phyloP scores from a whole-genome alignment of 805 yeast species.

The Yamadazyma paraphyllophila region DNA sequence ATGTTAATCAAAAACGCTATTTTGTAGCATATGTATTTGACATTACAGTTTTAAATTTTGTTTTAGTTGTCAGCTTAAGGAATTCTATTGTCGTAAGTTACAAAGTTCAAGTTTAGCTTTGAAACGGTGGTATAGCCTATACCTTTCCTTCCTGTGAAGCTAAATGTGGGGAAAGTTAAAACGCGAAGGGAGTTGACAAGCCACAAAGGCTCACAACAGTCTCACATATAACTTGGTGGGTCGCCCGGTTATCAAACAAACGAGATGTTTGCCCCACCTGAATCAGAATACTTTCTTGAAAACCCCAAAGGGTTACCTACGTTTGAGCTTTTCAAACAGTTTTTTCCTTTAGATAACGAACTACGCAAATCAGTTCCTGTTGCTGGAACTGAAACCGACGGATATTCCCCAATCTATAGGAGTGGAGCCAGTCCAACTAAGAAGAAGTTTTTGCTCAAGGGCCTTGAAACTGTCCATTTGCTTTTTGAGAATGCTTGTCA shows the following conservation, averaged over 20 bases:
- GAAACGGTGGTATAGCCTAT: too few relatives aligned
- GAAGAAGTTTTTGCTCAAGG: conserved; percentile 29
- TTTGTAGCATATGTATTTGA: too few relatives aligned
- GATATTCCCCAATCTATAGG: conserved; percentile 31
- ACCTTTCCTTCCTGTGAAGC: too few relatives aligned
- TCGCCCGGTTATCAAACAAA: not conserved
- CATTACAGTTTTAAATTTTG: too few relatives aligned
- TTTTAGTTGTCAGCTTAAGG: too few relatives aligned
- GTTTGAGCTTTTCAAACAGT: conserved; percentile 8
- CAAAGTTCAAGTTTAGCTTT: too few relatives aligned
- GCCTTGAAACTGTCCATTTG: conserved; percentile 37
- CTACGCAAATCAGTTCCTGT: conserved; percentile 7
- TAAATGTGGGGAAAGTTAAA: not conserved
- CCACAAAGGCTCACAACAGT: not conserved
- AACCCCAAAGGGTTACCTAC: conserved; percentile 12
- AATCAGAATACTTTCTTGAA: conserved; percentile 12
- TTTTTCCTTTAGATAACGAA: conserved; percentile 8
- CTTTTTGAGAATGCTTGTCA: conserved; percentile 27
- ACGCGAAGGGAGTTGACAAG: not conserved
- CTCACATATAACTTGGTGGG: not conserved
- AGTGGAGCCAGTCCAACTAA: conserved; percentile 12
- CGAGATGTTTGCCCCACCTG: conserved; percentile 12
- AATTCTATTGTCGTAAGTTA: too few relatives aligned
- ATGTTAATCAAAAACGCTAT: too few relatives aligned
- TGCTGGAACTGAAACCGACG: conserved; percentile 20